phyloP scores from a whole-genome alignment of 768 basidiomycete species.

The Macrolepiota dolichaula region DNA sequence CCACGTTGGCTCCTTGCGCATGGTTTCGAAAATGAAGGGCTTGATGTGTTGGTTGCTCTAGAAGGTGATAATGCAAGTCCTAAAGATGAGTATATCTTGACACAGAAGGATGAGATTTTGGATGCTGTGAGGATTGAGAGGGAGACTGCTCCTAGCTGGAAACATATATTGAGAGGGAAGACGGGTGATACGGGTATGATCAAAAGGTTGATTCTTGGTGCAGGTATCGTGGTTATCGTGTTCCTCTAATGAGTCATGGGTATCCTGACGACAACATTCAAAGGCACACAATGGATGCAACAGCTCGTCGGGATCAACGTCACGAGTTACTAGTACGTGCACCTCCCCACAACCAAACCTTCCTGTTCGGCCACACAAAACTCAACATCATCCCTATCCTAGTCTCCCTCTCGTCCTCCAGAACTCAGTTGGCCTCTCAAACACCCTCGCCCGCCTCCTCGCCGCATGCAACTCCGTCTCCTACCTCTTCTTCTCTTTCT shows the following conservation, averaged over 20 bases:
- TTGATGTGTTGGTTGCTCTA: slow-evolving; percentile 37
- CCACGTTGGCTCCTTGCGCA: slow-evolving; percentile 50
- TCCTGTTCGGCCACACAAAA: too few relatives aligned
- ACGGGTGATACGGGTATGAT: slow-evolving; percentile 46
- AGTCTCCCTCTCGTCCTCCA: slow-evolving; percentile 47
- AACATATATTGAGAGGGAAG: slow-evolving; percentile 36
- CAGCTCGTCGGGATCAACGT: slow-evolving; percentile 50
- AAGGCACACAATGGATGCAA: slow-evolving; percentile 53
- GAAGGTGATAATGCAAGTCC: slow-evolving; percentile 34
- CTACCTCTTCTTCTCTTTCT: slow-evolving; percentile 46
- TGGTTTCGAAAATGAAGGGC: slow-evolving; percentile 37
- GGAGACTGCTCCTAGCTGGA: slow-evolving; percentile 39
- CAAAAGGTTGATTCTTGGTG: slow-evolving; percentile 37
- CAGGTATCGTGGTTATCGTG: slow-evolving; percentile 25
- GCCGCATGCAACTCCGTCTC: slow-evolving; percentile 51
- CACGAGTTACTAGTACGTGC: slow-evolving; percentile 48
- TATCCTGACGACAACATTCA: not conserved
- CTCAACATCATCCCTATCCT: too few relatives aligned
- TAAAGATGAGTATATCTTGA: slow-evolving; percentile 33
- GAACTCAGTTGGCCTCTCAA: slow-evolving; percentile 49
- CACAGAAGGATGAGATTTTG: slow-evolving; percentile 38
- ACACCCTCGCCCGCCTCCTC: slow-evolving; percentile 44
- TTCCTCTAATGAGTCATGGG: not conserved
- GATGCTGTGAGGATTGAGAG: slow-evolving; percentile 43
- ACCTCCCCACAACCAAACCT: too few relatives aligned